Percentiles rank a stretch among this genome's conserved stretches.
phyloP scores from a whole-genome alignment of 73 alveolate species.

The Uronychia binucleata region DNA sequence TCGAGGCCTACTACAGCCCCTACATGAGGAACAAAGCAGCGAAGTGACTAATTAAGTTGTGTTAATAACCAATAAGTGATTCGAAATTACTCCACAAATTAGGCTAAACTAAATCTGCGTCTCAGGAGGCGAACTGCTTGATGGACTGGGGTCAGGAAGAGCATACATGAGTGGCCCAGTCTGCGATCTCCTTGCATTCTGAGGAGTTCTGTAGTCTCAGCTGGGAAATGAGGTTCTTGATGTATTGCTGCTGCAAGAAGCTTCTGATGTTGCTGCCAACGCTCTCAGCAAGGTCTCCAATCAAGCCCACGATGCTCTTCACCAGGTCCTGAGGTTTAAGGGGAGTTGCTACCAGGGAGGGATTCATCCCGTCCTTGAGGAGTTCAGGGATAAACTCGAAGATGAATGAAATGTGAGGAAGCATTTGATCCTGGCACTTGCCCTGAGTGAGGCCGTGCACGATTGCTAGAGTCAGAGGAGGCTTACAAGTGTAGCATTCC shows the following conservation, averaged over 20 bases:
- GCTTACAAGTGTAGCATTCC: slow-evolving; percentile 42
- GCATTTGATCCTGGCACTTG: background rate
- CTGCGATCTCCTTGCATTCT: slow-evolving; percentile 24
- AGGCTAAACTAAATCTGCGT: background rate
- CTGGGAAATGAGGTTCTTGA: slow-evolving; percentile 2
- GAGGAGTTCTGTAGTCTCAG: slow-evolving; percentile 2
- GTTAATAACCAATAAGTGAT: background rate
- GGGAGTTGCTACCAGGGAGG: background rate
- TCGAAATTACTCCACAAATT: background rate
- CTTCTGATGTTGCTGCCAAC: background rate
- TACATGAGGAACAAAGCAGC: slow-evolving; percentile 59
- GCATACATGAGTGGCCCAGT: slow-evolving; percentile 12
- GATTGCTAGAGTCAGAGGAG: slow-evolving; percentile 1
- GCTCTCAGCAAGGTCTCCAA: slow-evolving; percentile 54
- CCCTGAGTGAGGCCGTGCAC: slow-evolving; percentile 19
- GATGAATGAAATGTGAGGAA: background rate
- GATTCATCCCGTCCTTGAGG: background rate
- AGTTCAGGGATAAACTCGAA: background rate
- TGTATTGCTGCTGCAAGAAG: slow-evolving; percentile 1
- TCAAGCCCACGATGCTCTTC: slow-evolving; percentile 36
- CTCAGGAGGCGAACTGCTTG: background rate
- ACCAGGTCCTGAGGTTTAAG: background rate
- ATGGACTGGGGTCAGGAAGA: too few relatives aligned
- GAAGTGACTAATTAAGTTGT: background rate
- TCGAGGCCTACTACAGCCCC: slow-evolving; percentile 81